Percentiles rank a stretch among this genome's conserved stretches.
Conservation (phyloP, 2,329 filamentous ascomycete genomes). For the Tolypocladium ovalisporum region DNA sequence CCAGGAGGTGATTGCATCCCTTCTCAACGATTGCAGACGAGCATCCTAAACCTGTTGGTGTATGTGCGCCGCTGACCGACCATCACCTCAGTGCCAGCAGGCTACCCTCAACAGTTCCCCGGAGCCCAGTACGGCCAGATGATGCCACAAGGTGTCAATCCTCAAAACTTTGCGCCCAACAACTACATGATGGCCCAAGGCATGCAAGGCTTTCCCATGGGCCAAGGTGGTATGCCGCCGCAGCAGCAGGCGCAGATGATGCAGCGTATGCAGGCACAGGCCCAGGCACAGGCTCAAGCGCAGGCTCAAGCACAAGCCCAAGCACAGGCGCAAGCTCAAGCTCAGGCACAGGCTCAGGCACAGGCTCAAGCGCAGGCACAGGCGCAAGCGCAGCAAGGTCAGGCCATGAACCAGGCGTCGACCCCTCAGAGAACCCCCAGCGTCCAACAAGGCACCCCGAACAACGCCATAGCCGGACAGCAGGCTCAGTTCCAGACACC, state of each 20-base stretch:
- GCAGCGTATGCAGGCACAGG: conserved; percentile 6
- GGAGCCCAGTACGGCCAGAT: conserved; percentile 45
- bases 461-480: conserved; percentile 16
- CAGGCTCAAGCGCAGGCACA: not conserved
- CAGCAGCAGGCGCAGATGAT: conserved; percentile 18
- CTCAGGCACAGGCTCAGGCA: not conserved
- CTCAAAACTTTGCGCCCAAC: conserved; percentile 38
- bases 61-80: conserved; percentile 6
- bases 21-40: not conserved
- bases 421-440: conserved; percentile 24
- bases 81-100: conserved; percentile 38
- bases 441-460: conserved; percentile 18
- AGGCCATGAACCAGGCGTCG: conserved; percentile 15
- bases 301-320: conserved; percentile 6
- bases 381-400: conserved; percentile 7
- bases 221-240: conserved; percentile 36
- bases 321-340: conserved; percentile 3
- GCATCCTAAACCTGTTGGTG: not conserved
- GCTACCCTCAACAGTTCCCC: conserved; percentile 47
- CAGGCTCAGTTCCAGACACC: conserved; percentile 22
- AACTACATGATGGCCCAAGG: conserved; percentile 40
- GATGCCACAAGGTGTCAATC: conserved; percentile 35
- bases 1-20: not conserved
- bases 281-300: conserved; percentile 5
- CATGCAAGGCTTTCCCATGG: conserved; percentile 47